Conservation (phyloP, 768 basidiomycete genomes). For the Tricholoma sp. region DNA sequence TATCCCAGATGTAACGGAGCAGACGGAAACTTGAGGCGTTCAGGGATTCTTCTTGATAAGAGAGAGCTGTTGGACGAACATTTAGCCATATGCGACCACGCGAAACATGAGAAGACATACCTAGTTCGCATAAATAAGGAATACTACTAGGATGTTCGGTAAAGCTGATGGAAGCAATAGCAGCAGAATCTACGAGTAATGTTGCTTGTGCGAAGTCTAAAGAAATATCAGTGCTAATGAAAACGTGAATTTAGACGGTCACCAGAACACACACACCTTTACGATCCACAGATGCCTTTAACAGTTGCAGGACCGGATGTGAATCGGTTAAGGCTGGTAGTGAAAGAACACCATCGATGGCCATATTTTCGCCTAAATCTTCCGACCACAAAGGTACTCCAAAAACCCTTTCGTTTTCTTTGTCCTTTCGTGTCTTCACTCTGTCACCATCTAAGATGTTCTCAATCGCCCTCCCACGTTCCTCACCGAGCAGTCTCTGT, state of each 20-base stretch:
- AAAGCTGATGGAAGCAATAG: conserved; percentile 29
- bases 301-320: conserved; percentile 17
- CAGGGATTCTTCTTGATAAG: conserved; percentile 12
- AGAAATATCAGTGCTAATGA: conserved; percentile 1
- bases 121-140: conserved; percentile 37
- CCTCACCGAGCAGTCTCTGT: conserved; percentile 33
- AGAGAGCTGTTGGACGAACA: conserved; percentile 21
- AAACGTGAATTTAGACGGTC: neutral
- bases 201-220: conserved; percentile 36
- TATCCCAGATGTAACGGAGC: conserved; percentile 29
- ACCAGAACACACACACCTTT: conserved; percentile 29
- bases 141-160: conserved; percentile 25
- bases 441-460: conserved; percentile 41
- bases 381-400: conserved; percentile 28
- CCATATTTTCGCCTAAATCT: conserved; percentile 11
- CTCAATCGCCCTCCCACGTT: conserved; percentile 36
- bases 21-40: conserved; percentile 24
- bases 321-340: conserved; percentile 12
- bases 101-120: conserved; percentile 19
- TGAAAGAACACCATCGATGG: conserved; percentile 7
- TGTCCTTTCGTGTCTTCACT: conserved; percentile 19
- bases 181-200: conserved; percentile 37
- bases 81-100: conserved; percentile 4
- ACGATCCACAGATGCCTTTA: conserved; percentile 26
- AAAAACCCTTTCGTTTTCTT: conserved; percentile 17